Evolutionary conservation across 2,329 filamentous ascomycete genomes (phyloP).

Genomic region (Davidsoniella neocaledoniae): DNA sequence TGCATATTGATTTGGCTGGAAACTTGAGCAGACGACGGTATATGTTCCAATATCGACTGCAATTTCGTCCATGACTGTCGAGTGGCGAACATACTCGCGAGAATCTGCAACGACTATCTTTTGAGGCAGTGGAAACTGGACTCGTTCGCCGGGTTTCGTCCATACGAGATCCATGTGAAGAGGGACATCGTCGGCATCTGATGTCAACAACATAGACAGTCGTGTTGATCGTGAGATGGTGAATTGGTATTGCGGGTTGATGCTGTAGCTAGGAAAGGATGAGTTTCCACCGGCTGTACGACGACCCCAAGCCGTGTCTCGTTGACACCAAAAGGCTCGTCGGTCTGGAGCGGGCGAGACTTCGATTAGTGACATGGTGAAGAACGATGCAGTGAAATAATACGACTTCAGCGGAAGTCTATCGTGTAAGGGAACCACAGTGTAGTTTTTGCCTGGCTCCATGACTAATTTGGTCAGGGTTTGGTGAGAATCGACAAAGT

Average conservation of each 20-base stretch:
- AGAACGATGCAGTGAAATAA: conserved; percentile 74
- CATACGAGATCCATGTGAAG: conserved; percentile 76
- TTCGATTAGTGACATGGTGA: conserved; percentile 47
- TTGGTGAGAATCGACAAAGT: conserved; percentile 90
- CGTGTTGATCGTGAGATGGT: conserved; percentile 37
- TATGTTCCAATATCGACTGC: conserved; percentile 56
- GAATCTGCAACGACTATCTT: conserved; percentile 70
- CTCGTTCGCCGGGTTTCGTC: conserved; percentile 49
- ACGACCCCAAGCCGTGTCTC: conserved; percentile 55
- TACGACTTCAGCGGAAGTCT: conserved; percentile 57
- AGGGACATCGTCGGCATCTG: conserved; percentile 47
- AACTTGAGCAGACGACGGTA: conserved; percentile 80
- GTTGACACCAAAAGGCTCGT: conserved; percentile 40
- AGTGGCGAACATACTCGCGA: conserved; percentile 74
- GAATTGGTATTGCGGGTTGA: conserved; percentile 75
- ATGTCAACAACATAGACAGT: conserved; percentile 59
- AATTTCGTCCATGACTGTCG: conserved; percentile 48
- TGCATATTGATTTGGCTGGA: conserved; percentile 62
- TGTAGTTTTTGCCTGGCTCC: conserved; percentile 27
- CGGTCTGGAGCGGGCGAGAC: conserved; percentile 44
- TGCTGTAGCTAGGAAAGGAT: conserved; percentile 56
- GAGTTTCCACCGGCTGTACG: conserved; percentile 75
- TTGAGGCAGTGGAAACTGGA: conserved; percentile 44
- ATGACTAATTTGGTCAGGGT: conserved; percentile 55
- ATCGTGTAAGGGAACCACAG: conserved; percentile 60